phyloP scores from a whole-genome alignment of 148 eudicot genomes.

The Linanthus parryae region DNA sequence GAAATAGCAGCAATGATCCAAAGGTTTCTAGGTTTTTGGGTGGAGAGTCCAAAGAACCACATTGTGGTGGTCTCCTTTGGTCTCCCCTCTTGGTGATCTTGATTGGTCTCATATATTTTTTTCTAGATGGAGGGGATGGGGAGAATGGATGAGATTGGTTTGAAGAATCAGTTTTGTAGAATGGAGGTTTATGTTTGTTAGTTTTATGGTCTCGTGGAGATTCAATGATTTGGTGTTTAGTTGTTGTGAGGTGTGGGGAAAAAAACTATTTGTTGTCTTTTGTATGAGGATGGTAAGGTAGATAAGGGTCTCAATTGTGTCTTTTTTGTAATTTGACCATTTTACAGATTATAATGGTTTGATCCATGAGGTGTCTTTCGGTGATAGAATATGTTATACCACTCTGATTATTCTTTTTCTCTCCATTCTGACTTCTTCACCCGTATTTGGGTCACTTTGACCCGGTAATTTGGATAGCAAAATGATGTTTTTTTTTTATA shows the following conservation, averaged over 20 bases:
- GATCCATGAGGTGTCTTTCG: too few relatives aligned
- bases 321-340: too few relatives aligned
- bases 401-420: too few relatives aligned
- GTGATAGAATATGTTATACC: too few relatives aligned
- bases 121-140: slow-evolving; percentile 2
- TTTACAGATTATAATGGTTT: too few relatives aligned
- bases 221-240: slow-evolving; percentile 6
- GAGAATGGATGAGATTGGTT: not conserved
- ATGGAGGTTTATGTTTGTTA: too few relatives aligned
- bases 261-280: too few relatives aligned
- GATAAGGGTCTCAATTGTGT: slow-evolving; percentile 8
- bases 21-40: slow-evolving; percentile 15
- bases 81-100: not conserved
- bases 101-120: not conserved
- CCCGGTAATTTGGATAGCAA: too few relatives aligned
- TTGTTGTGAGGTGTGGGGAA: not conserved
- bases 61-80: slow-evolving; percentile 11
- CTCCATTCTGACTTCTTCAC: too few relatives aligned
- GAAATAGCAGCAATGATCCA: slow-evolving; percentile 22
- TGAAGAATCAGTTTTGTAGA: not conserved
- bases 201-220: slow-evolving; percentile 5
- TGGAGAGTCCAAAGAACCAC: slow-evolving; percentile 30
- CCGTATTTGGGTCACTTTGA: too few relatives aligned
- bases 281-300: too few relatives aligned
- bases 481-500: too few relatives aligned